These are phyloP conservation scores for Pezicula rhizophila DNA, from an alignment of 2,329 filamentous ascomycete genomes.

Conservation along the genomic window DNA sequence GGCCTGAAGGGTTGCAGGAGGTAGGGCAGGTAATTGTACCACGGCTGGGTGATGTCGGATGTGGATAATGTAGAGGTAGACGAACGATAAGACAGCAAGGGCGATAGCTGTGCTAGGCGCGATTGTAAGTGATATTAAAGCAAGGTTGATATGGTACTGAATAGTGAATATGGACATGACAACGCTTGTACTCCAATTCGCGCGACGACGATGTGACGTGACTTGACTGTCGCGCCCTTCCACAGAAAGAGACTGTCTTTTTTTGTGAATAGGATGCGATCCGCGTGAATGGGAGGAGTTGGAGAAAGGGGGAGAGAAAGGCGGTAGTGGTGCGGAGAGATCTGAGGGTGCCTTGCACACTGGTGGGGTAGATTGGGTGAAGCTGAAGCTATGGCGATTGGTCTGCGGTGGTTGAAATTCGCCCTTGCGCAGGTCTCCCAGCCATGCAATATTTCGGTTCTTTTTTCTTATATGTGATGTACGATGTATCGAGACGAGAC, in stretches of 20 bases:
- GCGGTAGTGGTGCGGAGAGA: no score
- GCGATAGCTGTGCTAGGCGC: slow-evolving; percentile 23
- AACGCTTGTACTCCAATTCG: no score
- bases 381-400: not conserved
- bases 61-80: slow-evolving; percentile 25
- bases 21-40: slow-evolving; percentile 11
- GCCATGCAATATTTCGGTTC: not conserved
- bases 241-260: no score
- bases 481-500: no score
- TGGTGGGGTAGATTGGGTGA: not conserved
- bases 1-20: not conserved
- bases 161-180: slow-evolving; percentile 25
- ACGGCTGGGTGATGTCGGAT: slow-evolving; percentile 9
- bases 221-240: no score
- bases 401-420: not conserved
- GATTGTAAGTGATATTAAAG: slow-evolving; percentile 25
- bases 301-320: no score
- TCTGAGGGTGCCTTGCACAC: not conserved
- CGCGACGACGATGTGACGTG: no score
- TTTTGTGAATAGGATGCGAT: no score
- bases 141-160: slow-evolving; percentile 26
- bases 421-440: not conserved
- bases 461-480: not conserved
- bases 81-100: slow-evolving; percentile 19
- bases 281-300: no score